Percentiles rank a stretch among this genome's conserved stretches.
Evolutionary conservation across 805 yeast genomes (phyloP).

Genomic region (Lachancea nothofagi): DNA sequence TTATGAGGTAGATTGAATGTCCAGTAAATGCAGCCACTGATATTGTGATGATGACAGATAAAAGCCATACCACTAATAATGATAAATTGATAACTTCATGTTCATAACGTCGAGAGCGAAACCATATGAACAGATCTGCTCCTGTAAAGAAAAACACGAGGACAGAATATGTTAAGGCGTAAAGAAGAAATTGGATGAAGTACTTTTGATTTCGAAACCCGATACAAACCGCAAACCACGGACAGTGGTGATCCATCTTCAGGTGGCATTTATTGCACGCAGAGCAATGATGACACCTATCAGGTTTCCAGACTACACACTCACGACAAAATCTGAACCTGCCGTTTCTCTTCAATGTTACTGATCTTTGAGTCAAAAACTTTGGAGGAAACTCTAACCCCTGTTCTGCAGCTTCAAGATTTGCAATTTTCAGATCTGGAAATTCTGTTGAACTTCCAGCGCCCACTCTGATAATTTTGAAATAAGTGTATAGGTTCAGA

Average conservation of each 20-base stretch:
- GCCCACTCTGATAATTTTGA: conserved; percentile 46
- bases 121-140: conserved; percentile 43
- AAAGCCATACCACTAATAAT: conserved; percentile 53
- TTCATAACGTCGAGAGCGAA: conserved; percentile 37
- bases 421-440: conserved; percentile 36
- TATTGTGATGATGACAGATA: conserved; percentile 47
- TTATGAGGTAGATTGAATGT: conserved; percentile 54
- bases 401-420: conserved; percentile 25
- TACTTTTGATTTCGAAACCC: conserved; percentile 77
- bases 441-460: conserved; percentile 65
- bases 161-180: conserved; percentile 44
- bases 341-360: conserved; percentile 51
- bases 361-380: conserved; percentile 36
- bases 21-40: conserved; percentile 53
- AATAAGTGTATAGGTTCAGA: conserved; percentile 43
- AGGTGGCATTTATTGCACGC: conserved; percentile 63
- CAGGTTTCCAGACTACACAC: conserved; percentile 76
- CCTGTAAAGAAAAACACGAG: conserved; percentile 39
- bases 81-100: conserved; percentile 48
- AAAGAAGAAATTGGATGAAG: conserved; percentile 67
- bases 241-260: conserved; percentile 91
- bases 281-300: conserved; percentile 81
- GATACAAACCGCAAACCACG: conserved; percentile 89
- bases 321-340: conserved; percentile 63
- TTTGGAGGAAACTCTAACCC: conserved; percentile 39